A percentile compares a stretch with the other conserved stretches of the same genome.
Conservation (phyloP, 345 rosid genomes). For the Mangifera indica region DNA sequence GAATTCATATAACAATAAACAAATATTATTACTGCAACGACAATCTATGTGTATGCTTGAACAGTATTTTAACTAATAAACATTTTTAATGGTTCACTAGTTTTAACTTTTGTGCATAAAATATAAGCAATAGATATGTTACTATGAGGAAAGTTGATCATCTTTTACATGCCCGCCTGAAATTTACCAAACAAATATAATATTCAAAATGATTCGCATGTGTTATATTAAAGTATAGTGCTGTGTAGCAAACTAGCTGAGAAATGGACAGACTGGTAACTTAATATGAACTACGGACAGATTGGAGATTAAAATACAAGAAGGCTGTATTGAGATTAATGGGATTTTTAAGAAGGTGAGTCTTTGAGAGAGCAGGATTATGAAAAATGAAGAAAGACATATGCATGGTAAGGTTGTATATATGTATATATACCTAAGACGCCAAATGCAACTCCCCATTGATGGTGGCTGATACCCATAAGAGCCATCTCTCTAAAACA, state of each 20-base stretch:
- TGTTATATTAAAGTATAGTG: too few relatives aligned
- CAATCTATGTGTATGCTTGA: slow-evolving; percentile 4
- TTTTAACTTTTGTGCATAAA: not conserved
- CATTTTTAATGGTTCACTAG: not conserved
- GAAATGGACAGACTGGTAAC: too few relatives aligned
- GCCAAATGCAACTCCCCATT: slow-evolving; percentile 53
- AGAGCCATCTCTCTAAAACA: slow-evolving; percentile 40
- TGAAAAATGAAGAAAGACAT: not conserved
- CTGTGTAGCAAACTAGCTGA: too few relatives aligned
- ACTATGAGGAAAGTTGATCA: slow-evolving; percentile 11
- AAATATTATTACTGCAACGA: too few relatives aligned
- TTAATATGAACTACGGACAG: too few relatives aligned
- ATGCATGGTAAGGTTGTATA: not conserved
- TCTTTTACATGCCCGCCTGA: not conserved
- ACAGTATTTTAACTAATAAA: not conserved
- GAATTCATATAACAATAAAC: too few relatives aligned
- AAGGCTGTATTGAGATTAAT: too few relatives aligned
- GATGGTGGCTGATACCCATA: slow-evolving; percentile 29
- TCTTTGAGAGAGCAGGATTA: too few relatives aligned
- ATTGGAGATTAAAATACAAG: too few relatives aligned
- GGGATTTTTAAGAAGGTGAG: too few relatives aligned
- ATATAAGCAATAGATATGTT: not conserved
- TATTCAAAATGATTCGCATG: not conserved
- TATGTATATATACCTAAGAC: slow-evolving; percentile 80
- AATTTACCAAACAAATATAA: too few relatives aligned